Base-by-base conservation (phyloP, 1,284 basidiomycete genomes). In the Agroathelia rolfsii region DNA sequence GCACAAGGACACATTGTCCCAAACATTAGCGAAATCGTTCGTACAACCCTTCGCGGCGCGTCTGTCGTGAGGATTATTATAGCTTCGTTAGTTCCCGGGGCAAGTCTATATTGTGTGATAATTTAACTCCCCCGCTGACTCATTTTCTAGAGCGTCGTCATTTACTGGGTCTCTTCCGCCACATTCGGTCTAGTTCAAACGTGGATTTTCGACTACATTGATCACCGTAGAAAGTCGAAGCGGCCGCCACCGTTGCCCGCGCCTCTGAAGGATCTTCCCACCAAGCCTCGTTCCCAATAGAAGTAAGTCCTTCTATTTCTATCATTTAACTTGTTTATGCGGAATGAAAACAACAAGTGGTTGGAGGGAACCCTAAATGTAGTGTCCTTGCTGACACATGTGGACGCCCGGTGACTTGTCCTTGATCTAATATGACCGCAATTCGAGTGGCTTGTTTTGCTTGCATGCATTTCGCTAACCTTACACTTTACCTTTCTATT, bases 391-490 rank as follows among this genome's bases (percentile, higher is more conserved):
- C 42, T 50, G 49, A 42, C 43, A 50, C 44, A 51, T 43, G 58
- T 62, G 55, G 63, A 55, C 49, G 48, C 60, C 64, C 75, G 6
- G 34, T 75, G 82, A 74, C 52, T 53, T 41, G 53, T 64, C 65
- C 82, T 85, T 85, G 81, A 85, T 85, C 81, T 85, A 85, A 85
- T 85, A 76, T 85, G 81, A 85, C 68, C 53, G 36, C 30, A 24
- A 37, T 30, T 26, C 22, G 22, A 24, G 22, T n/a, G 8, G 8
- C 22, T 8, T 24, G 22, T n/a, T 24, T n/a, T n/a, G n/a, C n/a
- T n/a, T n/a, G n/a, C n/a, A n/a, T n/a, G n/a, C n/a, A n/a, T n/a
- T n/a, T n/a, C n/a, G n/a, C n/a, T n/a, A n/a, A n/a, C n/a, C n/a
- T n/a, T n/a, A n/a, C n/a, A n/a, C n/a, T n/a, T n/a, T n/a, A n/a